Evolutionary conservation across 2,329 filamentous ascomycete species (phyloP).

Genomic region (Coniochaeta prunicola): DNA sequence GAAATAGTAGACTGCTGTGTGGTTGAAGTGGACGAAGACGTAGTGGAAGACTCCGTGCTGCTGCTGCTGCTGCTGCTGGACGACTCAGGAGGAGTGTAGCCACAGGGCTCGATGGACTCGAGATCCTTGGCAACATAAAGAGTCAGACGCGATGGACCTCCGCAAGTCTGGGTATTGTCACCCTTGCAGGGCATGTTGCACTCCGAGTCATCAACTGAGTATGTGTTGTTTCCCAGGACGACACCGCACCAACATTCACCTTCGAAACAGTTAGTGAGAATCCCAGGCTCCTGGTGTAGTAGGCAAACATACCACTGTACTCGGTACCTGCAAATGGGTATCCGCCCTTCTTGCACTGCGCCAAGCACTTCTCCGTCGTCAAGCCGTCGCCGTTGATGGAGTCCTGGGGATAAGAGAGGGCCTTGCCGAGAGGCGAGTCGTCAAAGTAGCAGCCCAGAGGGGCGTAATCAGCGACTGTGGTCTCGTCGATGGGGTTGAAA

Average conservation of each 20-base stretch:
- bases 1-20: conserved; percentile 6
- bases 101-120: conserved; percentile 42
- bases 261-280: not conserved
- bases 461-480: conserved; percentile 44
- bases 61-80: conserved; percentile 3
- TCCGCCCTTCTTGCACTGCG: conserved; percentile 32
- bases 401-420: conserved; percentile 36
- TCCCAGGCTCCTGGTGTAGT: not conserved
- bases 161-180: conserved; percentile 32
- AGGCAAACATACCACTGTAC: conserved; percentile 23
- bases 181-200: conserved; percentile 48
- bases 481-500: conserved; percentile 34
- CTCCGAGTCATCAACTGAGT: conserved; percentile 23
- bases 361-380: conserved; percentile 35
- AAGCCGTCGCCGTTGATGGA: conserved; percentile 25
- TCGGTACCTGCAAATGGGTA: conserved; percentile 43
- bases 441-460: conserved; percentile 57
- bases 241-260: conserved; percentile 44
- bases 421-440: conserved; percentile 29
- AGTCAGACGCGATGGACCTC: conserved; percentile 33
- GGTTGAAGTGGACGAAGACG: conserved; percentile 9
- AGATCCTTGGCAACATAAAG: conserved; percentile 42
- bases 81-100: conserved; percentile 18
- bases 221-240: conserved; percentile 41
- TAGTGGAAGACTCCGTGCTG: not conserved